Evolutionary conservation across 2,329 filamentous ascomycete genomes (phyloP).

Genomic region (Nigrospora sphaerica): DNA sequence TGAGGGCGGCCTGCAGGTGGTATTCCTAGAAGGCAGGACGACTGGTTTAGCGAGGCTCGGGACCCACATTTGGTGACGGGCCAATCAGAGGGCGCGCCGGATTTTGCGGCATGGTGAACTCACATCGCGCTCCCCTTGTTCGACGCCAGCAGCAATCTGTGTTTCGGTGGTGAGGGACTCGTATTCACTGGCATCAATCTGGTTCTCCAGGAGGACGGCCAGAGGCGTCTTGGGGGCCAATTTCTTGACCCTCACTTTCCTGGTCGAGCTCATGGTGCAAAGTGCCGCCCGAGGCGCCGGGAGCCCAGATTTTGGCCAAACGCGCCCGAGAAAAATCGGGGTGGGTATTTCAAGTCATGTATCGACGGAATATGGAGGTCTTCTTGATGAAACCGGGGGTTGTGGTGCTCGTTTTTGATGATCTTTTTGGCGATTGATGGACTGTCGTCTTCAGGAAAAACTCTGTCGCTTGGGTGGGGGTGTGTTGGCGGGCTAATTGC

Average conservation of each 20-base stretch:
- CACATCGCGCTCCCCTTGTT: conserved; percentile 95
- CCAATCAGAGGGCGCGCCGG: too few species aligned
- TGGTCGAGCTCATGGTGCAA: conserved; percentile 48
- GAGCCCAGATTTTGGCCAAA: conserved; percentile 38
- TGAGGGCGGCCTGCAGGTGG: conserved; percentile 79
- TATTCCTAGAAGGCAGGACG: conserved; percentile 63
- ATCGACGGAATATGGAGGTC: conserved; percentile 39
- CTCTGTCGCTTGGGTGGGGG: too few species aligned
- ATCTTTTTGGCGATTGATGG: conserved; percentile 1
- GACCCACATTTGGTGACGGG: too few species aligned
- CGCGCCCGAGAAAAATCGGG: conserved; percentile 53
- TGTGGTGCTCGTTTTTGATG: conserved; percentile 17
- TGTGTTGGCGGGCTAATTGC: too few species aligned
- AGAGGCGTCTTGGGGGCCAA: conserved; percentile 85
- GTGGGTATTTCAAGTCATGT: conserved; percentile 53
- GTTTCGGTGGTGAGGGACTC: conserved; percentile 76
- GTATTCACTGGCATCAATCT: conserved; percentile 82
- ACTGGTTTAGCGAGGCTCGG: too few species aligned
- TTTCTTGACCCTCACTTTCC: conserved; percentile 80
- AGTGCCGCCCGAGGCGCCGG: conserved; percentile 22
- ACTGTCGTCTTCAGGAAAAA: conserved; percentile 1
- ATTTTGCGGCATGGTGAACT: conserved; percentile 34
- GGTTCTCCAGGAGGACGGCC: conserved; percentile 79
- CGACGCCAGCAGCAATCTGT: conserved; percentile 92
- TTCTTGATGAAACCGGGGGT: background rate